phyloP scores from a whole-genome alignment of 2,329 filamentous ascomycete species.

The Xylariaceae sp. region DNA sequence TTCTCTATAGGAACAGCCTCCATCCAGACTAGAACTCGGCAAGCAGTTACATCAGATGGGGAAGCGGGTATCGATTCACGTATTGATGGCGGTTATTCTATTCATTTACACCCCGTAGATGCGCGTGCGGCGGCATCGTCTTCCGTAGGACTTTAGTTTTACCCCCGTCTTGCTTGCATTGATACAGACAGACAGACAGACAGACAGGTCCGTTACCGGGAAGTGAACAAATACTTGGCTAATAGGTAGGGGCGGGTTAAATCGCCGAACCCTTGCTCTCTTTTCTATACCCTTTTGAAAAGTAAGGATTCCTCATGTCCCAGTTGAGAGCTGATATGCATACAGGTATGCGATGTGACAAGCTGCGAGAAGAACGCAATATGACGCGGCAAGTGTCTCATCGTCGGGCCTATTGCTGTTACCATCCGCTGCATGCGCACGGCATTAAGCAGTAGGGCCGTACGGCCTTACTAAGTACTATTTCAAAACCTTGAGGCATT shows the following conservation, averaged over 20 bases:
- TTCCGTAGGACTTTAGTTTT: background rate
- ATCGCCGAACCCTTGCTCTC: background rate
- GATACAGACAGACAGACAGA: background rate
- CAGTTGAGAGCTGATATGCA: background rate
- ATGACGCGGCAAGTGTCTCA: conserved; percentile 7
- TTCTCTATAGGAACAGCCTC: too few relatives aligned
- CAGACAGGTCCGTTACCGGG: background rate
- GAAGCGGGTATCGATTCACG: background rate
- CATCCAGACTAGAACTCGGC: too few relatives aligned
- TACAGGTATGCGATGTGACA: background rate
- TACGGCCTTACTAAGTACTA: background rate
- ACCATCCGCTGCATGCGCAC: background rate
- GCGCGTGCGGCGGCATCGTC: background rate
- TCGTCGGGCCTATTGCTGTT: background rate
- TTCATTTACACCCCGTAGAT: background rate
- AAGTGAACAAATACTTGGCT: background rate
- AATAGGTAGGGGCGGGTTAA: too few relatives aligned
- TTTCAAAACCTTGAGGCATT: too few relatives aligned
- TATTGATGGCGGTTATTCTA: background rate
- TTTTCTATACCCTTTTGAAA: background rate
- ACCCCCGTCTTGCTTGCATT: background rate
- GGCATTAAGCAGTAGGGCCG: background rate
- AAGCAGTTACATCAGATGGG: too few relatives aligned
- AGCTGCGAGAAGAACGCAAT: too few relatives aligned
- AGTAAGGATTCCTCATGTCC: background rate